Evolutionary conservation across 2,329 filamentous ascomycete species (phyloP).

Genomic region (Pseudogymnoascus sp.): DNA sequence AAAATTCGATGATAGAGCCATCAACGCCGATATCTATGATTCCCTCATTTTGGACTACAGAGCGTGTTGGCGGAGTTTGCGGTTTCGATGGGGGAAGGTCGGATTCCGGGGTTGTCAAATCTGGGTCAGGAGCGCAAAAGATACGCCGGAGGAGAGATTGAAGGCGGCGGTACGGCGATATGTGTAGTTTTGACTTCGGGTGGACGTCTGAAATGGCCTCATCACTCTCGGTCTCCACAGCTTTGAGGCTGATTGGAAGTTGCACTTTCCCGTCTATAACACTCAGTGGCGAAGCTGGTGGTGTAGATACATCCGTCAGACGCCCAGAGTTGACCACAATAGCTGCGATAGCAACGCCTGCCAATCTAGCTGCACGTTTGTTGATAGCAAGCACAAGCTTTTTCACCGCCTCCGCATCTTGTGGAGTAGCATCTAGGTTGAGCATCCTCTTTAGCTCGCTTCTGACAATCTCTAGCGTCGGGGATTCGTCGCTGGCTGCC

Average conservation of each 20-base stretch:
- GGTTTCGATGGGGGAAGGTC: not conserved
- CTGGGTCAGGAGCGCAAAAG: not conserved
- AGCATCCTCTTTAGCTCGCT: slow-evolving; percentile 72
- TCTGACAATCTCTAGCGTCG: slow-evolving; percentile 65
- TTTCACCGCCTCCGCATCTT: slow-evolving; percentile 86
- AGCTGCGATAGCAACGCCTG: slow-evolving; percentile 80
- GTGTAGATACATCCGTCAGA: slow-evolving; percentile 64
- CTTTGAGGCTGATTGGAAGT: slow-evolving; percentile 19
- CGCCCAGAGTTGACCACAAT: slow-evolving; percentile 72
- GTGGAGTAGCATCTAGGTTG: slow-evolving; percentile 67
- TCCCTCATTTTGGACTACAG: slow-evolving; percentile 43
- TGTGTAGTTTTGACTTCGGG: not conserved
- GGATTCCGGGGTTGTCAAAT: not conserved
- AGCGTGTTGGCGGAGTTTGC: not conserved
- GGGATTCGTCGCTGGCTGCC: slow-evolving; percentile 71
- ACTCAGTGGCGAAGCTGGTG: slow-evolving; percentile 25
- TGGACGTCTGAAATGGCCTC: not conserved
- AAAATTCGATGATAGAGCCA: slow-evolving; percentile 90
- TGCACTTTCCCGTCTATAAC: slow-evolving; percentile 14
- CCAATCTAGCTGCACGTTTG: slow-evolving; percentile 78
- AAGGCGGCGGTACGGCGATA: not conserved
- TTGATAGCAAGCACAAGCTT: slow-evolving; percentile 75
- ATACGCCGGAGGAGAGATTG: not conserved
- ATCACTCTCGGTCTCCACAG: not conserved
- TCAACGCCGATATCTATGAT: slow-evolving; percentile 89